phyloP scores from a whole-genome alignment of 768 basidiomycete species.

The Cytidiella melzeri region DNA sequence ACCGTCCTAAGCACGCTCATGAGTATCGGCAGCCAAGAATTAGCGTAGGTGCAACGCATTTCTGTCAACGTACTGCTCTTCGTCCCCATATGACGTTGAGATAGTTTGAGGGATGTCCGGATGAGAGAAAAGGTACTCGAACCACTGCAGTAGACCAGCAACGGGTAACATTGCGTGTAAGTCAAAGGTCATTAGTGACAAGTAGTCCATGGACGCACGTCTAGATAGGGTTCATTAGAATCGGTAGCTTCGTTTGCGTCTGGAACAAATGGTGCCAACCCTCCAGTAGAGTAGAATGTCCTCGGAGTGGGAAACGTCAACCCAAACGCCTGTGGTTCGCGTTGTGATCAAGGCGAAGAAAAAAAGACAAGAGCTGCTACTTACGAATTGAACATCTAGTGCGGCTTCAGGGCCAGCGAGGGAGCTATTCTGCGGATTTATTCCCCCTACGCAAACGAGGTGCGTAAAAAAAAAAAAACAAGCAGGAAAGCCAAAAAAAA shows the following conservation, averaged over 20 bases:
- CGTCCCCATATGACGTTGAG: too few relatives aligned
- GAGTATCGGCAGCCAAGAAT: background rate
- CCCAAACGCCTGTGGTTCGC: slow-evolving; percentile 39
- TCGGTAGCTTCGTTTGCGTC: slow-evolving; percentile 34
- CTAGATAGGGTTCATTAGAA: slow-evolving; percentile 43
- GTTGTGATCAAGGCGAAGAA: background rate
- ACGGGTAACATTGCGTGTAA: background rate
- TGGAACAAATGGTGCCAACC: slow-evolving; percentile 51
- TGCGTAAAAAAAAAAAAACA: background rate
- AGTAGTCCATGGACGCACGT: slow-evolving; percentile 30
- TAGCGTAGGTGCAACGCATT: too few relatives aligned
- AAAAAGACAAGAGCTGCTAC: background rate
- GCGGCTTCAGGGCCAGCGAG: slow-evolving; percentile 41
- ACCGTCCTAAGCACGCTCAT: slow-evolving; percentile 55
- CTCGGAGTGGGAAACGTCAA: slow-evolving; percentile 53
- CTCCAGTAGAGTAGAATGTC: slow-evolving; percentile 57
- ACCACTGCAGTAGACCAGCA: slow-evolving; percentile 39
- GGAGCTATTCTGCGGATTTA: slow-evolving; percentile 60
- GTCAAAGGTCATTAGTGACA: too few relatives aligned
- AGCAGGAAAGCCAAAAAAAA: too few relatives aligned
- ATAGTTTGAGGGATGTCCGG: slow-evolving; percentile 48
- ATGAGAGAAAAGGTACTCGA: slow-evolving; percentile 47
- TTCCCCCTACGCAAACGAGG: background rate
- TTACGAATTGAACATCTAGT: slow-evolving; percentile 49
- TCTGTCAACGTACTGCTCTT: too few relatives aligned